Evolutionary conservation across 129 eudicot species (phyloP), one percentile per base, ranked within the genome.

Genomic region (Tanacetum coccineum): DNA sequence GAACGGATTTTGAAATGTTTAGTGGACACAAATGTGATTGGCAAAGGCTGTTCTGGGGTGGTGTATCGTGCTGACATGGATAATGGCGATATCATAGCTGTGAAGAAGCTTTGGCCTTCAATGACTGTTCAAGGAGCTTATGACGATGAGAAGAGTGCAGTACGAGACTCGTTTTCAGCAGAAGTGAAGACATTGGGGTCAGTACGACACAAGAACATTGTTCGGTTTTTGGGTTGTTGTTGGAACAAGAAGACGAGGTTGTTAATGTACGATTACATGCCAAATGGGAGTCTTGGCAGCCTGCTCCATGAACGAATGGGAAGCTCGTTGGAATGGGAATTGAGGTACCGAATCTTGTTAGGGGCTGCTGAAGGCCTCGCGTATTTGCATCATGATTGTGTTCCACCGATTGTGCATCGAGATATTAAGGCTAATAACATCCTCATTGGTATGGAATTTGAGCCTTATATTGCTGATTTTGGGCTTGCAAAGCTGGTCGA

Each of bases 401-500:
- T 73, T 4, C 96, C 96, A 53, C 97, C 95, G 17, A 91, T 91
- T 47, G 95, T 91, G 72, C 97, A 91, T 66, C 66, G 97, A 57
- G 97, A 91, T 56, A 87, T 91, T 39, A 91, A 91, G 80, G 95
- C 97, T 9, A 91, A 91, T 71, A 91, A 91, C 68, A 91, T 91
- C 74, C 90, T 91, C 49, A 87, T n/a, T 91, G 9, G 98, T 95
- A 20, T 87, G 0, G 95, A 87, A 32, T 91, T 85, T 6, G n/a
- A 91, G 86, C n/a, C 91, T 12, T 91, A 91, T 66, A 87, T n/a
- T 76, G 98, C 98, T 7, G 96, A 91, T 76, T 91, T 91, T 46
- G 98, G 96, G 21, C 82, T 91, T 13, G 98, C 98, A 91, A 91
- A 85, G 91, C 87, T 1, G n/a, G 96, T 91, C 7, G 90, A 91